Evolutionary conservation across 1,284 basidiomycete species (phyloP).

Genomic region (Sphagnurus paluster): DNA sequence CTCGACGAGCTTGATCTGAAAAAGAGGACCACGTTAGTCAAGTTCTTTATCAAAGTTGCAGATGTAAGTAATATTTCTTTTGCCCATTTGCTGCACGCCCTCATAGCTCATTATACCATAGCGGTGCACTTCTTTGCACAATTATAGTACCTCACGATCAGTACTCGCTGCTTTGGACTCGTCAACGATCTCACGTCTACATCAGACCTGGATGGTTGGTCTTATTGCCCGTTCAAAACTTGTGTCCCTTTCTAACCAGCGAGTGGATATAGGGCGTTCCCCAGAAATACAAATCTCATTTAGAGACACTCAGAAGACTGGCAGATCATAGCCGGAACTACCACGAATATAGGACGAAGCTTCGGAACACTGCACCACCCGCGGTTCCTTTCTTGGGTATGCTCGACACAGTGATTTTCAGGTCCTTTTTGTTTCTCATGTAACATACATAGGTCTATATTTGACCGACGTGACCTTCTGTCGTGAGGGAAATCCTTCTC

Average conservation of each 20-base stretch:
- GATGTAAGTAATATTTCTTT: conserved; percentile 62
- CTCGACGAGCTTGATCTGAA: conserved; percentile 88
- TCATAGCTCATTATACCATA: conserved; percentile 35
- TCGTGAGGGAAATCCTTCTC: conserved; percentile 89
- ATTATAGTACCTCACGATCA: conserved; percentile 91
- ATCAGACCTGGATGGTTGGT: conserved; percentile 89
- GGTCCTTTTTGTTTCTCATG: background rate
- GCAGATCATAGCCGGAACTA: conserved; percentile 93
- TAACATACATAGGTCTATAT: conserved; percentile 75
- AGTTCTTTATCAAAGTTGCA: conserved; percentile 96
- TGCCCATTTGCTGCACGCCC: conserved; percentile 22
- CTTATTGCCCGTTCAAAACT: background rate
- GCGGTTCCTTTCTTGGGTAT: conserved; percentile 91
- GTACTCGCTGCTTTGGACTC: conserved; percentile 95
- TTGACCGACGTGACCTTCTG: conserved; percentile 95
- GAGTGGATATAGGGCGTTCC: conserved; percentile 71
- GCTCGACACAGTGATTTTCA: conserved; percentile 22
- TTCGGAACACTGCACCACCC: conserved; percentile 83
- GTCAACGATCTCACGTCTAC: conserved; percentile 87
- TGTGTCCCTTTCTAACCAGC: conserved; percentile 6
- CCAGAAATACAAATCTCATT: conserved; percentile 79
- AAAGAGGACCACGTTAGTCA: conserved; percentile 82
- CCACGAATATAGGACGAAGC: conserved; percentile 83
- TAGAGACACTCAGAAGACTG: conserved; percentile 81
- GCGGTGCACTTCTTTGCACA: conserved; percentile 85